Base-by-base conservation (phyloP, 805 yeast species). In the Candida pseudoglaebosa region DNA sequence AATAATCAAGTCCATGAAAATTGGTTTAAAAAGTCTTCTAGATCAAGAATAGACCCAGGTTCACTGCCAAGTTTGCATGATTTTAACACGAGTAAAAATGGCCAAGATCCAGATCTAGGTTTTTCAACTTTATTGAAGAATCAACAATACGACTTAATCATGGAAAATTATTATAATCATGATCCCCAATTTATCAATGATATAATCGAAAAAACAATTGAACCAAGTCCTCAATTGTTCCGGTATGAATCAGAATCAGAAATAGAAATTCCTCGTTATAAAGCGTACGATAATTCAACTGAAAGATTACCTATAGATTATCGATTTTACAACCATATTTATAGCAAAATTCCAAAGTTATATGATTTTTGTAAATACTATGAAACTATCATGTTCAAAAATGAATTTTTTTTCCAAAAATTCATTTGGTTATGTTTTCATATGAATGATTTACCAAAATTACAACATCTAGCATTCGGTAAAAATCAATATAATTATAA, bases 371-470 rank as follows among this genome's bases (percentile, higher is more conserved):
- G 51, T 42, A 38, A 42, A 20, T 38, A 43, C 4, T 57, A 54
- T 34, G 57, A 56, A 32, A 33, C 28, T 5, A 30, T 38, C 7
- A 43, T 45, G 31, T 31, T 35, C 14, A 34, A 32, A 14, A 30
- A 49, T 19, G 44, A 43, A n/a, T 34, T 40, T 12, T 53, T 58
- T 22, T 47, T 52, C 28, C 59, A 56, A 29, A 46, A 50, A 28
- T 57, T 53, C 32, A 59, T 63, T 7, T 62, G 66, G 62, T 41
- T 62, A 13, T 55, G 66, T 34, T 67, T 61, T 44, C 69, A 67
- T 46, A 48, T 47, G 47, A 60, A 62, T 32, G 65, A 67, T 34
- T 18, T 59, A 10, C 46, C 49, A 13, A 44, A 41, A 24, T 26
- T 48, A 6, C 20, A 24, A 14, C 13, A 31, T 32, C 28, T 40